Evolutionary conservation across 1,284 basidiomycete genomes (phyloP).

Genomic region (Apiotrichum domesticum): DNA sequence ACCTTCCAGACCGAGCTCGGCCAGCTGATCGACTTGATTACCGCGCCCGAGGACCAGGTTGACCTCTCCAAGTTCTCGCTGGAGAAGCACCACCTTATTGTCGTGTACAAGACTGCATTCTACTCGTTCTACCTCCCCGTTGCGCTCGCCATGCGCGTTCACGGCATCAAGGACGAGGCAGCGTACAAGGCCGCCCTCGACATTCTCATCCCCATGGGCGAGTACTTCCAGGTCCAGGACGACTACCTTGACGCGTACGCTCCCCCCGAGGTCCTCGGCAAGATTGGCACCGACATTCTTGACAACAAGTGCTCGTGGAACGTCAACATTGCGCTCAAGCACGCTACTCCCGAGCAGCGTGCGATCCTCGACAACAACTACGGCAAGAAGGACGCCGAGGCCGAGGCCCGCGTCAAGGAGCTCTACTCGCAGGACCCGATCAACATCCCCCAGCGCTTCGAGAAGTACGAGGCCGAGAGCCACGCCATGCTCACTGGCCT

Average conservation of each 20-base stretch:
- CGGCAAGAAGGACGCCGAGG: conserved; percentile 67
- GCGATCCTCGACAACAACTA: conserved; percentile 67
- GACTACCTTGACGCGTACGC: conserved; percentile 94
- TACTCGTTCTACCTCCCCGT: conserved; percentile 99
- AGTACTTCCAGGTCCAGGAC: conserved; percentile 98
- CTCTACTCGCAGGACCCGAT: conserved; percentile 62
- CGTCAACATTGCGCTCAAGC: conserved; percentile 77
- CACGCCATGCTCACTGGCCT: conserved; percentile 62
- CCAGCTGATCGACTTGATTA: conserved; percentile 91
- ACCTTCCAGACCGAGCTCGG: conserved; percentile 95
- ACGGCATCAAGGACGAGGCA: conserved; percentile 61
- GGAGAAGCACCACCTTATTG: conserved; percentile 84
- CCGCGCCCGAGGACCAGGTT: conserved; percentile 82
- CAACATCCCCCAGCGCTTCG: conserved; percentile 63
- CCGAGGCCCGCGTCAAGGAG: conserved; percentile 66
- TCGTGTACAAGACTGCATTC: conserved; percentile 95
- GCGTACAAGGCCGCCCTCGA: conserved; percentile 74
- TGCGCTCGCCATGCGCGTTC: conserved; percentile 79
- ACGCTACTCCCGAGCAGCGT: conserved; percentile 59
- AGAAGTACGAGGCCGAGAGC: conserved; percentile 68
- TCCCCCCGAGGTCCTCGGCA: conserved; percentile 86
- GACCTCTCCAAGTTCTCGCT: conserved; percentile 82
- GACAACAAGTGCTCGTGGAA: conserved; percentile 99
- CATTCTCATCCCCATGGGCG: conserved; percentile 87
- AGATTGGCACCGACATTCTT: conserved; percentile 95